Base-by-base conservation (phyloP, 2,329 filamentous ascomycete species). In the Metarhizium guizhouense region DNA sequence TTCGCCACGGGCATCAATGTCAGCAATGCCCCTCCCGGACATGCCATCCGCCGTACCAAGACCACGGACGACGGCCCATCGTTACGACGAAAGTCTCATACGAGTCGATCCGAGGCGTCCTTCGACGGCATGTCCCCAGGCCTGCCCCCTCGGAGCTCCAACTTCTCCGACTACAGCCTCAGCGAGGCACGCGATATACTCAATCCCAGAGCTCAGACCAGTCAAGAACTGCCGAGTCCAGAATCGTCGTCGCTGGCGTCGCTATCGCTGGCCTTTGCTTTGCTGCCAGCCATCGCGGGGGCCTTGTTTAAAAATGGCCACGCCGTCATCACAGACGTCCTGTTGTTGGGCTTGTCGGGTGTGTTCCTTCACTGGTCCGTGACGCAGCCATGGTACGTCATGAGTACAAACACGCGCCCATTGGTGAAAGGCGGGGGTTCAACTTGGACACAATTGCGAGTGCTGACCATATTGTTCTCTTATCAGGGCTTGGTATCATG, bases 361-460 rank as follows among this genome's bases (percentile, higher is more conserved):
- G 80, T 96, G 48, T 95, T 96, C 65, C 76, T 97, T 59, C 92
- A 96, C 68, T 96, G 91, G 90, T 92, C 89, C 51, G 87, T 96
- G 47, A 86, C 90, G 55, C 77, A 94, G 61, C 93, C 93, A 63
- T 97, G 93, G 92, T 92, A 75, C 67, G 80, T 59, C 29, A 47
- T 29, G 6, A 5, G 7, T 48, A 6, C 32, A 5, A 32, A n/a
- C 25, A 25, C 3, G 25, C 3, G 25, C 25, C 25, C 25, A 25
- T 25, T 25, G 25, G 25, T 25, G 25, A 25, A 25, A 25, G 25
- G 25, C 25, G 25, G 25, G 25, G 25, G 25, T 25, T 25, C 45
- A 36, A n/a, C 16, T 11, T 36, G 47, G 13, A 13, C 30, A 49
- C 25, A 25, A 8, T 29, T 48, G 20, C 45, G 7, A 30, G 3